phyloP scores from a whole-genome alignment of 2,329 filamentous ascomycete genomes.

The Claviceps maximensis region DNA sequence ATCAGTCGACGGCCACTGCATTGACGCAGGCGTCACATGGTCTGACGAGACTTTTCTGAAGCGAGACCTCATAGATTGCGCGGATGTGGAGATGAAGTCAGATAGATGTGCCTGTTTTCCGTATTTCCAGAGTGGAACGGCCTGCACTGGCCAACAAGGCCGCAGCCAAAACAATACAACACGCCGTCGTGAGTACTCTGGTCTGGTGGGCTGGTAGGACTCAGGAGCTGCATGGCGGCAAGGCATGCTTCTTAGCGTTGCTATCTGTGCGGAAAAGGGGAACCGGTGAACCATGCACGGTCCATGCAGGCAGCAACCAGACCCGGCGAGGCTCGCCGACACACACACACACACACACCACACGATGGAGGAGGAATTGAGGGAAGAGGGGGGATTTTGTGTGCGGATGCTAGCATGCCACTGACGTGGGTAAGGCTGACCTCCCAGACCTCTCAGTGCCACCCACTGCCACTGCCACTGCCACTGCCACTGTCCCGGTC shows the following conservation, averaged over 20 bases:
- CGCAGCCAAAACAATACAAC: no score
- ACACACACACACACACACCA: not conserved
- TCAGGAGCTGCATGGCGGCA: not conserved
- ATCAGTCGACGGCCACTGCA: not conserved
- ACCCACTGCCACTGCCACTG: not conserved
- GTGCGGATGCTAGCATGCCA: not conserved
- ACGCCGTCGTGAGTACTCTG: no score
- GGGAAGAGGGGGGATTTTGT: not conserved
- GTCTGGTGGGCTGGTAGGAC: no score
- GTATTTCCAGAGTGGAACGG: not conserved
- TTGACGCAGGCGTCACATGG: conserved; percentile 1
- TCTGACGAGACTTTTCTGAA: not conserved
- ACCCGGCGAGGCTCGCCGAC: not conserved
- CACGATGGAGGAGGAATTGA: no score
- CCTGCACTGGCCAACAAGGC: not conserved
- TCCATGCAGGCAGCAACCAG: not conserved
- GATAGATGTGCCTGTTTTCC: not conserved
- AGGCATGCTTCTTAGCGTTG: not conserved
- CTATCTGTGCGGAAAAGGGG: not conserved
- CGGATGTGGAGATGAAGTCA: not conserved
- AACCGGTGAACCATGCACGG: not conserved
- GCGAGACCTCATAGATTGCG: not conserved
- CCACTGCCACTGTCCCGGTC: not conserved
- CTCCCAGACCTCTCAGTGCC: not conserved
- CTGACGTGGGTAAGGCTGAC: not conserved